Percentiles rank a stretch among this genome's conserved stretches.
Conservation (phyloP, 2,329 filamentous ascomycete genomes). For the Aureobasidium melanogenum region DNA sequence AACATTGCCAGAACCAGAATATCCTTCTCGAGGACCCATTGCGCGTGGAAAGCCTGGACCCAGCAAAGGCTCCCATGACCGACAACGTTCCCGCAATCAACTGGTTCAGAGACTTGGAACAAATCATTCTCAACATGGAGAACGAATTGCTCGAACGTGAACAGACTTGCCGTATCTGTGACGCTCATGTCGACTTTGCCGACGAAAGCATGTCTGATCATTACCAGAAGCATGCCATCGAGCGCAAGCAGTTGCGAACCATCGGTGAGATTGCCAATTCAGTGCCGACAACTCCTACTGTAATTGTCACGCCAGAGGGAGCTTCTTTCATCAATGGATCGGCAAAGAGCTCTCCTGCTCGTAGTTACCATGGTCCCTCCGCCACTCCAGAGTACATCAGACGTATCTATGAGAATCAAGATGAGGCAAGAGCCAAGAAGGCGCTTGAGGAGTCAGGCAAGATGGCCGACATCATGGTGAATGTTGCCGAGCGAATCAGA, state of each 20-base stretch:
- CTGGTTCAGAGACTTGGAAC: neutral
- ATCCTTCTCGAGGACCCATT: neutral
- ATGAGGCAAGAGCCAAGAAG: neutral
- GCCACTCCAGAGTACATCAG: neutral
- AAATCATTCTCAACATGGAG: neutral
- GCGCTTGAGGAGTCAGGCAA: no score
- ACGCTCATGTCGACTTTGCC: neutral
- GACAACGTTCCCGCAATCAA: neutral
- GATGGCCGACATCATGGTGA: no score
- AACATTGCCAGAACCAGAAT: neutral
- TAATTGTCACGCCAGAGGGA: neutral
- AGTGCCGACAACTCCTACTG: neutral
- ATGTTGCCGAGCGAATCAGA: neutral
- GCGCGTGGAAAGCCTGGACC: neutral
- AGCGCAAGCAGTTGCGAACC: neutral
- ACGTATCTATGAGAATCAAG: neutral
- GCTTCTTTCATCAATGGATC: neutral
- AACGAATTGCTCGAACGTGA: constrained; percentile 10
- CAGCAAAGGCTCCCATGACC: neutral
- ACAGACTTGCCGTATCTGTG: constrained; percentile 2
- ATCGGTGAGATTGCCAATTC: neutral
- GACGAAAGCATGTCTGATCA: neutral
- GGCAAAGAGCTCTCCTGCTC: neutral
- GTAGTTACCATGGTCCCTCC: no score
- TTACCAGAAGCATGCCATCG: neutral